Evolutionary conservation across 371 early-diverging fungal genomes (phyloP).

Genomic region (Lichtheimia hyalospora): DNA sequence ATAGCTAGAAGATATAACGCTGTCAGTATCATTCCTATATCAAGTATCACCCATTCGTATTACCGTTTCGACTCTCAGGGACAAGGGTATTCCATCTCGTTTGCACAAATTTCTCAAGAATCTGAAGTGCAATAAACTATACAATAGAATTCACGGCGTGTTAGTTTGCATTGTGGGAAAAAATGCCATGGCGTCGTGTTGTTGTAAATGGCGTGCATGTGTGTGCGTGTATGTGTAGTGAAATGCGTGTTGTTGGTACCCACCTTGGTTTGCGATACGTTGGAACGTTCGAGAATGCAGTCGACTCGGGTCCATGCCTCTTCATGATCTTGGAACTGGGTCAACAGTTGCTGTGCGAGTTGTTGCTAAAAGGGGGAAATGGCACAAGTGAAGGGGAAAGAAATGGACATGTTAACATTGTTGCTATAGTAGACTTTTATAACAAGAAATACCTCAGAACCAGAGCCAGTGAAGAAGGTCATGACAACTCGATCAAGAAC

Average conservation of each 20-base stretch:
- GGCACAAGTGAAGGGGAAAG: neutral
- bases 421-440: too few relatives aligned
- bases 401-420: neutral
- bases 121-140: conserved; percentile 95
- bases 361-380: conserved; percentile 63
- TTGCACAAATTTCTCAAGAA: conserved; percentile 96
- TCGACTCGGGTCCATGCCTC: conserved; percentile 98
- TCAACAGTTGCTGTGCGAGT: conserved; percentile 78
- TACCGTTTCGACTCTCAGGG: conserved; percentile 87
- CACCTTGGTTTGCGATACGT: conserved; percentile 87
- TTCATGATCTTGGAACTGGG: conserved; percentile 96
- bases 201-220: too few relatives aligned
- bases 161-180: too few relatives aligned
- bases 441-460: conserved; percentile 64
- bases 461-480: conserved; percentile 70
- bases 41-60: conserved; percentile 1
- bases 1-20: conserved; percentile 64
- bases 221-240: too few relatives aligned
- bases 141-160: too few relatives aligned
- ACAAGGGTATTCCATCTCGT: conserved; percentile 97
- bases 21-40: too few relatives aligned
- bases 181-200: too few relatives aligned
- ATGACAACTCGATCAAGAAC: conserved; percentile 90
- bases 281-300: conserved; percentile 88
- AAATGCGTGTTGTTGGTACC: neutral